phyloP scores from a whole-genome alignment of 2,329 filamentous ascomycete genomes.

The Diaporthe caulivora region DNA sequence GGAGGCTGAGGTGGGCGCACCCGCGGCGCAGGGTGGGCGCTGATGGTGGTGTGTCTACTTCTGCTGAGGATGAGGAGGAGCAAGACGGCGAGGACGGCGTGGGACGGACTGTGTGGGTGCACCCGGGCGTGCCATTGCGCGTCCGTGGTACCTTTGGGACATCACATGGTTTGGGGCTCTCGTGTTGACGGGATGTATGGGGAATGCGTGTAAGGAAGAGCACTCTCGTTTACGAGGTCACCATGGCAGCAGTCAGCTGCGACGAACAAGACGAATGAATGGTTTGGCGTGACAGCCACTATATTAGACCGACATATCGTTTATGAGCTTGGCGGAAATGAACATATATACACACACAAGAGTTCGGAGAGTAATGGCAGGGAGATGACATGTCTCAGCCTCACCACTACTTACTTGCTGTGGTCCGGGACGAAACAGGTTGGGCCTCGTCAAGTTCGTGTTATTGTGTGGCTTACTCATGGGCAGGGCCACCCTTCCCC shows the following conservation, averaged over 20 bases:
- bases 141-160: not conserved
- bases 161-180: not conserved
- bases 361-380: not conserved
- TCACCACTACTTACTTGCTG: not conserved
- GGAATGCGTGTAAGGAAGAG: not conserved
- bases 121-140: not conserved
- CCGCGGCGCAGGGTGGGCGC: not conserved
- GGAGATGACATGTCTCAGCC: not conserved
- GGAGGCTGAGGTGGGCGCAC: not conserved
- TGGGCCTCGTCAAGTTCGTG: not conserved
- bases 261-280: not conserved
- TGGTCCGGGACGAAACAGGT: not conserved
- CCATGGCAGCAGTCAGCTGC: not conserved
- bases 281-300: not conserved
- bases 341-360: not conserved
- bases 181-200: not conserved
- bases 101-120: not conserved
- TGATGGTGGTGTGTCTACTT: not conserved
- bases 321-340: not conserved
- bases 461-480: slow-evolving; percentile 11
- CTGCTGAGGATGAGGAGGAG: not conserved
- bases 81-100: not conserved
- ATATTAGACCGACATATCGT: not conserved
- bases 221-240: not conserved
- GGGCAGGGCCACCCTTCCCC: no score